These are phyloP conservation scores for Fusarium nurragi DNA, from an alignment of 2,329 filamentous ascomycete genomes.

Conservation along the genomic window DNA sequence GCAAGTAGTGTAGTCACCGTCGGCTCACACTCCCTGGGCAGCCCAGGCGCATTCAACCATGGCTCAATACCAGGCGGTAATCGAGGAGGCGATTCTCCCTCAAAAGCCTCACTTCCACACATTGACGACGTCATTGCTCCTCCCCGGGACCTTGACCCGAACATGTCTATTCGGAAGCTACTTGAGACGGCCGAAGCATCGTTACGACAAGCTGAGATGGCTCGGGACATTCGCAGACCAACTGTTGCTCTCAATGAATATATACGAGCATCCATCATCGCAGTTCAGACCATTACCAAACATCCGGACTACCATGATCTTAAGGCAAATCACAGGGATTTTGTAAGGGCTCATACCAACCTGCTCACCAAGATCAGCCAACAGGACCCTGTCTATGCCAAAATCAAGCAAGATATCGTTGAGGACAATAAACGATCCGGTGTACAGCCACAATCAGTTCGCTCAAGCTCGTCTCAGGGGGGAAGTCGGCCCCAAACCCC, in stretches of 20 bases:
- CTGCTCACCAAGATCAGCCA: conserved; percentile 62
- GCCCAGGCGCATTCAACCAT: conserved; percentile 45
- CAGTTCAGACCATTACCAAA: conserved; percentile 77
- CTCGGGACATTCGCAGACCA: conserved; percentile 70
- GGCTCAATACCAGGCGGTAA: conserved; percentile 44
- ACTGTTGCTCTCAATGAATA: conserved; percentile 87
- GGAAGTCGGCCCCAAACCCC: conserved; percentile 30
- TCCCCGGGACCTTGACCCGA: conserved; percentile 57
- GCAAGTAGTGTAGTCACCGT: conserved; percentile 42
- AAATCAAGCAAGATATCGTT: conserved; percentile 68
- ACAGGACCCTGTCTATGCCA: conserved; percentile 61
- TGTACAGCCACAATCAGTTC: conserved; percentile 55
- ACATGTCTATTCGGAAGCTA: conserved; percentile 63
- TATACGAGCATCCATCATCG: conserved; percentile 81
- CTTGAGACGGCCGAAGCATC: conserved; percentile 63
- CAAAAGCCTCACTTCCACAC: conserved; percentile 56
- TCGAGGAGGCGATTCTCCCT: conserved; percentile 43
- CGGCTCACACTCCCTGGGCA: conserved; percentile 46
- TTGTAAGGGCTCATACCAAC: conserved; percentile 58
- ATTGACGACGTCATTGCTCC: conserved; percentile 63
- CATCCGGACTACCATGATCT: conserved; percentile 79
- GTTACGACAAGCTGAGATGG: conserved; percentile 68
- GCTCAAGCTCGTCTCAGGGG: conserved; percentile 26
- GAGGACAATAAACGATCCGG: conserved; percentile 71
- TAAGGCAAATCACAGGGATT: conserved; percentile 61